Evolutionary conservation across 495 filamentous ascomycete genomes (phyloP).

Genomic region (Pyrenula massariospora): DNA sequence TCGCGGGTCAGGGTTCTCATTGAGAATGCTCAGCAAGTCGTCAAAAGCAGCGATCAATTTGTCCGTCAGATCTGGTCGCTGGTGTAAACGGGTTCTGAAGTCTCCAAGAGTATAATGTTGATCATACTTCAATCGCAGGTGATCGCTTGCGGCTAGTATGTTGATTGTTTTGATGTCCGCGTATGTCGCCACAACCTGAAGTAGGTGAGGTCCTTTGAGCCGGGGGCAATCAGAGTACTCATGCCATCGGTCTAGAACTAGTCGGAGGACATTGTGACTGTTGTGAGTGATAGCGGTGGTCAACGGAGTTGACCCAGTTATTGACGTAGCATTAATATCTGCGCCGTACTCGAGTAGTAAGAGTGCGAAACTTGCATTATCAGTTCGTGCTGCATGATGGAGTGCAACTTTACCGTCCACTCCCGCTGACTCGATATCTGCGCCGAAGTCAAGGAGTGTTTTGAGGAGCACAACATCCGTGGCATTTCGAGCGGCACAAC

Average conservation of each 20-base stretch:
- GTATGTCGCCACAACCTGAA: background rate
- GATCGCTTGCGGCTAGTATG: background rate
- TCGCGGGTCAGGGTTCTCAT: background rate
- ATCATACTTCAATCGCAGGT: background rate
- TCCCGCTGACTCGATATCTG: background rate
- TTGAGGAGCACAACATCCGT: constrained; percentile 4
- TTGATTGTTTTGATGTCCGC: background rate
- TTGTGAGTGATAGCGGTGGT: background rate
- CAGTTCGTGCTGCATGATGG: background rate
- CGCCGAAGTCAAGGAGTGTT: constrained; percentile 13
- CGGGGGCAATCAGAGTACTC: background rate
- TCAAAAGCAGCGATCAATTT: background rate
- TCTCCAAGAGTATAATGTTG: background rate
- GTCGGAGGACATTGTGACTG: background rate
- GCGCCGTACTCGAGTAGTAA: constrained; percentile 1
- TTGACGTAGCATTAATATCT: constrained; percentile 11
- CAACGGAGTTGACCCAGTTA: background rate
- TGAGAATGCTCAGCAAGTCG: background rate
- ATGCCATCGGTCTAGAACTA: background rate
- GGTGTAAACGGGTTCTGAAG: background rate
- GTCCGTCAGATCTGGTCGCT: background rate
- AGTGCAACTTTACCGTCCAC: background rate
- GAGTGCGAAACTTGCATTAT: background rate
- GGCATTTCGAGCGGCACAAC: constrained; percentile 8
- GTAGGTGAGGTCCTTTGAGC: background rate